Evolutionary conservation across 495 filamentous ascomycete genomes (phyloP).

Genomic region (Trichocladium uniseriatum): DNA sequence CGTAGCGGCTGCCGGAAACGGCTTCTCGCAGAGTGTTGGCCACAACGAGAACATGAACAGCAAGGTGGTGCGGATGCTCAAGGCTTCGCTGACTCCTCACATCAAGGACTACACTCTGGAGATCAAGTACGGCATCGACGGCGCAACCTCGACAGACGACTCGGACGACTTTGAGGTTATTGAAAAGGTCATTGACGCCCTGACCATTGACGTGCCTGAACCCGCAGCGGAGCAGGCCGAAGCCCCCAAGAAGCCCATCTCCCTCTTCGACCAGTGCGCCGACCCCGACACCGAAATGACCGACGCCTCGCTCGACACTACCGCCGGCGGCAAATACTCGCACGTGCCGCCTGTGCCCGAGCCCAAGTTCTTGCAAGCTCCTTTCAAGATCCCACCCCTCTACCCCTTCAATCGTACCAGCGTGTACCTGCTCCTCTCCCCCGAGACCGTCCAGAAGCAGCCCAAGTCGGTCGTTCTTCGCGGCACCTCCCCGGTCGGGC

Average conservation of each 20-base stretch:
- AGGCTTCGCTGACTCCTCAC: conserved; percentile 54
- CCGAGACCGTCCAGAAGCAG: conserved; percentile 33
- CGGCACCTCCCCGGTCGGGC: conserved; percentile 44
- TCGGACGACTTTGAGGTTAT: conserved; percentile 50
- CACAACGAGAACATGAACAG: conserved; percentile 49
- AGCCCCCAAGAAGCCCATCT: conserved; percentile 39
- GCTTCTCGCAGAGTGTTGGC: conserved; percentile 54
- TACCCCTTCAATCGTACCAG: conserved; percentile 54
- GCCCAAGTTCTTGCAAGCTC: conserved; percentile 54
- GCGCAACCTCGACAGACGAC: not conserved
- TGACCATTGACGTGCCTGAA: conserved; percentile 23
- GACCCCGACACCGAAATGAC: conserved; percentile 33
- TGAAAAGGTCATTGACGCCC: conserved; percentile 41
- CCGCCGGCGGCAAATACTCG: conserved; percentile 29
- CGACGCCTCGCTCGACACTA: conserved; percentile 18
- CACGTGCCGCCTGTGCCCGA: conserved; percentile 40
- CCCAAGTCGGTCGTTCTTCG: conserved; percentile 49
- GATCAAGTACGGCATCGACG: conserved; percentile 40
- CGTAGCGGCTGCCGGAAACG: conserved; percentile 55
- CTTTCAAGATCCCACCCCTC: conserved; percentile 51
- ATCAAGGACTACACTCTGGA: conserved; percentile 51
- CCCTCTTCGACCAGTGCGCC: conserved; percentile 45
- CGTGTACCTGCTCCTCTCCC: conserved; percentile 54
- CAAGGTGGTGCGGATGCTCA: conserved; percentile 63
- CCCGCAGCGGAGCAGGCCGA: conserved; percentile 1